Percentiles rank a stretch among this genome's conserved stretches.
phyloP scores from a whole-genome alignment of 306 rosid genomes.

The Psophocarpus tetragonolobus region DNA sequence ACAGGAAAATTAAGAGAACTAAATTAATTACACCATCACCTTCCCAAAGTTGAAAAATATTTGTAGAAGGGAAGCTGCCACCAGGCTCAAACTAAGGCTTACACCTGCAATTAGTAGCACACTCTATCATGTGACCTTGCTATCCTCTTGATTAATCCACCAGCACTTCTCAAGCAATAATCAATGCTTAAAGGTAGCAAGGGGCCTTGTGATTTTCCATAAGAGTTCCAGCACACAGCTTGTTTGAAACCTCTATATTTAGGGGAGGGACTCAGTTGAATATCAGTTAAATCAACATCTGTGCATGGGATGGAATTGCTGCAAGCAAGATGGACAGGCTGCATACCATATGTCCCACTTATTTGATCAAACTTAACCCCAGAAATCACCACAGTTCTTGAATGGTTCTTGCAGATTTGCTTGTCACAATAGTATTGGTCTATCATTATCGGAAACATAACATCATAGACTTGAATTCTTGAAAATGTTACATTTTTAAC shows the following conservation, averaged over 20 bases:
- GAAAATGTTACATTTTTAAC: conserved; percentile 89
- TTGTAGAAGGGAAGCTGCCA: conserved; percentile 66
- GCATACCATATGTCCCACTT: conserved; percentile 59
- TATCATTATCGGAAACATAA: conserved; percentile 71
- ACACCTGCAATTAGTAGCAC: conserved; percentile 34
- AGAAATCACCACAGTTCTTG: conserved; percentile 59
- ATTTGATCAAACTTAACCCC: conserved; percentile 64
- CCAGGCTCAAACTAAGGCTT: neutral
- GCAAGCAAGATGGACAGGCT: conserved; percentile 78
- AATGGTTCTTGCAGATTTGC: conserved; percentile 73
- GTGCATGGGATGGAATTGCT: conserved; percentile 81
- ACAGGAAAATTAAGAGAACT: neutral
- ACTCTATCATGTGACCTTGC: conserved; percentile 64
- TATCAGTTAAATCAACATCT: conserved; percentile 62
- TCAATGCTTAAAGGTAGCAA: conserved; percentile 72
- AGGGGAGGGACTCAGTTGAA: conserved; percentile 65
- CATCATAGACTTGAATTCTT: conserved; percentile 66
- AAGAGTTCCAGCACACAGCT: conserved; percentile 70
- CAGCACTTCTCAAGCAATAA: conserved; percentile 73
- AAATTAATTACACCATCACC: conserved; percentile 52
- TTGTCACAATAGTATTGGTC: conserved; percentile 93
- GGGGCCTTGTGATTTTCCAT: conserved; percentile 71
- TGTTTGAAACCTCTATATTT: conserved; percentile 37
- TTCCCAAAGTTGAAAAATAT: conserved; percentile 44
- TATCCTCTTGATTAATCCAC: conserved; percentile 50